Percentiles rank a stretch among this genome's conserved stretches.
These are phyloP conservation scores for Thyridium curvatum DNA, from an alignment of 2,329 filamentous ascomycete genomes.

Conservation along the genomic window DNA sequence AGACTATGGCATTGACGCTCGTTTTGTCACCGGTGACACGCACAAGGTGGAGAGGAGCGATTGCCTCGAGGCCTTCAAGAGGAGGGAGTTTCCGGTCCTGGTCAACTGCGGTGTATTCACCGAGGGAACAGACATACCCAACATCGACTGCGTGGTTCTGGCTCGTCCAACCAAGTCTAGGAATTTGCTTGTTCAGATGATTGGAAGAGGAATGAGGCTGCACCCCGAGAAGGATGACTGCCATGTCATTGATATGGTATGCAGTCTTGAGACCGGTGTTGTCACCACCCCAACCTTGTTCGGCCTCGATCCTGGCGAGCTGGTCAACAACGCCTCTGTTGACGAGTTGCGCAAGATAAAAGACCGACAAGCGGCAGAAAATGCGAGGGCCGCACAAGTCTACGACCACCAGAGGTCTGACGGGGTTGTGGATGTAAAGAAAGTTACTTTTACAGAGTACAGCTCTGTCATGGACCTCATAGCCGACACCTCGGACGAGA, in stretches of 20 bases:
- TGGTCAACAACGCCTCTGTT: slow-evolving; percentile 62
- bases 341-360: slow-evolving; percentile 54
- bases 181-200: slow-evolving; percentile 97
- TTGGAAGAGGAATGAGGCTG: slow-evolving; percentile 85
- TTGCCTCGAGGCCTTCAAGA: slow-evolving; percentile 69
- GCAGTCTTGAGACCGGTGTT: slow-evolving; percentile 75
- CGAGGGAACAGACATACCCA: slow-evolving; percentile 95
- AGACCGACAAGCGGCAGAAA: slow-evolving; percentile 37
- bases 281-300: slow-evolving; percentile 89
- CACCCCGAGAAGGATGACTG: slow-evolving; percentile 78
- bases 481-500: slow-evolving; percentile 71
- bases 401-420: slow-evolving; percentile 2
- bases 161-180: slow-evolving; percentile 84
- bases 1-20: slow-evolving; percentile 69
- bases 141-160: slow-evolving; percentile 88
- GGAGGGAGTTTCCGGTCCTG: slow-evolving; percentile 74
- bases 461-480: slow-evolving; percentile 88
- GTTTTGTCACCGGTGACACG: slow-evolving; percentile 81
- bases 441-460: slow-evolving; percentile 82
- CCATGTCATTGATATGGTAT: slow-evolving; percentile 94
- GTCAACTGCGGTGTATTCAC: slow-evolving; percentile 96
- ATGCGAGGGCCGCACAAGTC: slow-evolving; percentile 19
- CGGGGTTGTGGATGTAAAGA: slow-evolving; percentile 18
- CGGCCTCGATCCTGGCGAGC: slow-evolving; percentile 76
- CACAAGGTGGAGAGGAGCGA: slow-evolving; percentile 60